phyloP scores from a whole-genome alignment of 1,139 yeast species.

The Hemisphaericaspora xylofermentans region DNA sequence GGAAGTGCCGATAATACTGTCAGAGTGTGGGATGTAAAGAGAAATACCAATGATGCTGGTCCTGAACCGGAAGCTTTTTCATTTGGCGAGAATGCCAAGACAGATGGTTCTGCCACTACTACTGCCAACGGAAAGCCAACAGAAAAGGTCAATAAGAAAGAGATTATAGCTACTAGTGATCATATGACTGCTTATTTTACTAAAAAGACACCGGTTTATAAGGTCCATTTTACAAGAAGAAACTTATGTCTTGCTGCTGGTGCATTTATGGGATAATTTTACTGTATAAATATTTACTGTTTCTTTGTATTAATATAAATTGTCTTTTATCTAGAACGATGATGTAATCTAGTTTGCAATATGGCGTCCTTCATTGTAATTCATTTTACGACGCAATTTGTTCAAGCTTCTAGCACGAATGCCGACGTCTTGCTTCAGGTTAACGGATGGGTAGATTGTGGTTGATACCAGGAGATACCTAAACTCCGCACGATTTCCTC shows the following conservation, averaged over 20 bases:
- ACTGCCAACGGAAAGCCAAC: slow-evolving; percentile 13
- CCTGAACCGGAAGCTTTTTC: slow-evolving; percentile 76
- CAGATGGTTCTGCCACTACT: slow-evolving; percentile 13
- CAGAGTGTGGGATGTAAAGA: slow-evolving; percentile 93
- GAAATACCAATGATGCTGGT: slow-evolving; percentile 77
- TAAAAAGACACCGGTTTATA: slow-evolving; percentile 90
- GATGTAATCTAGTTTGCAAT: neutral
- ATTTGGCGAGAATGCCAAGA: slow-evolving; percentile 23
- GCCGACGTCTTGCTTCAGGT: too few relatives aligned
- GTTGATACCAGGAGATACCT: too few relatives aligned
- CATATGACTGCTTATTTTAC: slow-evolving; percentile 94
- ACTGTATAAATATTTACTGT: neutral
- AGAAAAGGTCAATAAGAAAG: slow-evolving; percentile 44
- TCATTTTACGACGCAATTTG: too few relatives aligned
- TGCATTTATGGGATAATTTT: slow-evolving; percentile 44
- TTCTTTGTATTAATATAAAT: slow-evolving; percentile 1
- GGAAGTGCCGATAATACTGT: slow-evolving; percentile 93
- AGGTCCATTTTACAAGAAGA: slow-evolving; percentile 86
- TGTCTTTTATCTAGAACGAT: neutral
- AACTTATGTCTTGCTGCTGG: slow-evolving; percentile 94
- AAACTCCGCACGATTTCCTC: too few relatives aligned
- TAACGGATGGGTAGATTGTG: too few relatives aligned
- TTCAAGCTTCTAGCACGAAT: too few relatives aligned
- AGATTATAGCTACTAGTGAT: slow-evolving; percentile 78
- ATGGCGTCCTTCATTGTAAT: too few relatives aligned